phyloP scores from a whole-genome alignment of 2,329 filamentous ascomycete species.

The Bipolaris gigantea region DNA sequence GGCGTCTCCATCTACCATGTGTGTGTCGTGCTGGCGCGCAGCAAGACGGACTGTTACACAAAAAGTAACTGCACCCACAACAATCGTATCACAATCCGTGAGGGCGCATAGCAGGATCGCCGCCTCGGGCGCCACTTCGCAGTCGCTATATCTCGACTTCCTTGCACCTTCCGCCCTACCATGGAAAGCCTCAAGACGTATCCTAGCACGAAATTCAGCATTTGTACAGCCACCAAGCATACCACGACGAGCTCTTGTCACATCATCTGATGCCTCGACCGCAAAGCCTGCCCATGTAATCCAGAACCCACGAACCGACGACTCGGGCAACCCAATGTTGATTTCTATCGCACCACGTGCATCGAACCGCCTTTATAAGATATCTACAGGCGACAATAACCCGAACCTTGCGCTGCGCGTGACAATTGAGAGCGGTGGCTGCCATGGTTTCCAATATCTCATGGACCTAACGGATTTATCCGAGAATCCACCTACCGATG shows the following conservation, averaged over 20 bases:
- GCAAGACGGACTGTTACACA: constrained; percentile 11
- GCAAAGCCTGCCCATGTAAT: constrained; percentile 42
- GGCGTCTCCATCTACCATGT: constrained; percentile 35
- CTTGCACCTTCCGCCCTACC: constrained; percentile 29
- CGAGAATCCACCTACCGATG: constrained; percentile 56
- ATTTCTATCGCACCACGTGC: constrained; percentile 84
- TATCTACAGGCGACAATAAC: constrained; percentile 58
- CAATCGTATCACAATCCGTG: constrained; percentile 4
- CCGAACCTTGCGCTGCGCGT: constrained; percentile 86
- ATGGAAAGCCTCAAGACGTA: not conserved
- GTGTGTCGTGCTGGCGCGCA: constrained; percentile 36
- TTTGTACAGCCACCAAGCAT: constrained; percentile 35
- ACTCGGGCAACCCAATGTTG: constrained; percentile 80
- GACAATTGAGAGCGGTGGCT: constrained; percentile 89
- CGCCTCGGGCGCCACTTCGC: constrained; percentile 24
- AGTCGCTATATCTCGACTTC: constrained; percentile 36
- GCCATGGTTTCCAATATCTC: constrained; percentile 96
- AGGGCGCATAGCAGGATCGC: constrained; percentile 26
- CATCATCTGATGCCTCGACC: constrained; percentile 24
- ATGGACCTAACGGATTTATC: constrained; percentile 78
- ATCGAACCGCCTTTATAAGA: constrained; percentile 68
- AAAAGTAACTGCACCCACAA: constrained; percentile 2
- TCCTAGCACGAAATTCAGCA: not conserved
- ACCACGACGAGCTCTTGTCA: constrained; percentile 40
- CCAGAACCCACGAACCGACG: constrained; percentile 75